Evolutionary conservation across 1,284 basidiomycete genomes (phyloP), one percentile per base, ranked within the genome.

Genomic region (Ceratobasidium papillatum): DNA sequence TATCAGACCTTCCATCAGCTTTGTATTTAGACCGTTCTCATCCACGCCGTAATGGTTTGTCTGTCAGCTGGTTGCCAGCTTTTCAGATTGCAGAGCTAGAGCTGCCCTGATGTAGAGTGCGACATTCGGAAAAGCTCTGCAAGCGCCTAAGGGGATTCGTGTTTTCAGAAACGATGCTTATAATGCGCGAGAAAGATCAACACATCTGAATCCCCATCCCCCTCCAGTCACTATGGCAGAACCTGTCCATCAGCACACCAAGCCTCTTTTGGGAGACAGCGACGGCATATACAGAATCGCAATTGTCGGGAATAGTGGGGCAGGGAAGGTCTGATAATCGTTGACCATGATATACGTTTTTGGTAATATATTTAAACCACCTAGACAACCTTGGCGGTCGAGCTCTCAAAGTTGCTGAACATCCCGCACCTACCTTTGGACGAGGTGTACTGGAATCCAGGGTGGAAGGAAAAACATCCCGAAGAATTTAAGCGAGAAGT

Each of bases 261-360:
- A 11, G 27, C 66, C 66, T 25, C 43, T 69, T 5, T 45, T 69
- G 30, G 66, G 66, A 22, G 64, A 66, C 38, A 9, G 22, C 14
- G 43, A 58, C 19, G 66, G 66, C n/a, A 69, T 14, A 41, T 69
- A 56, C 38, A 69, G 38, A 27, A 69, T 69, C 17, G 36, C 38
- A 14, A 58, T 69, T 58, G 38, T 69, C 3, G 66, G 66, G 3
- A 69, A 69, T 38, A 69, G 66, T 30, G 66, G 66, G 8, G 11
- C 66, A 25, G 66, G 66, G n/a, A 69, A 69, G 66, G 66, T 69
- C 25, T 41, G 11, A 17, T 25, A 49, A 19, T 52, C 27, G 25
- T 61, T 61, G 19, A 22, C 51, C 3, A 32, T 9, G 27, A 30
- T 8, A 22, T 25, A 4, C 14, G 25, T 9, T 22, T 22, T 8